Conservation (phyloP, 1,284 basidiomycete genomes). For the Moesziomyces sp. region DNA sequence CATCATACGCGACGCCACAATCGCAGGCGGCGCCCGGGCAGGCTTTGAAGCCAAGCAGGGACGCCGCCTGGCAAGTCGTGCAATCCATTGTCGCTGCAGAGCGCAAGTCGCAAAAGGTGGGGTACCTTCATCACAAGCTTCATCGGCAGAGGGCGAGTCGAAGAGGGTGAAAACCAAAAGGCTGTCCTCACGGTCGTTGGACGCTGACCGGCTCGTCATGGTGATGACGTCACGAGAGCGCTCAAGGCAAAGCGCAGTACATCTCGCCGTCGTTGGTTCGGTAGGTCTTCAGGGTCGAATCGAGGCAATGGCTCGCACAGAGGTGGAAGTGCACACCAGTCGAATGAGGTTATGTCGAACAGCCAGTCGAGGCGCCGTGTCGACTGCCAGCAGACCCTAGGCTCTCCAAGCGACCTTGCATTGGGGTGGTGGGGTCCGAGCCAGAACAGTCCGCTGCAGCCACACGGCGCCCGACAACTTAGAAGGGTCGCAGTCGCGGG, state of each 20-base stretch:
- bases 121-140: constrained; percentile 1
- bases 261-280: neutral
- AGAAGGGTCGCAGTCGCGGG: constrained; percentile 6
- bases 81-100: constrained; percentile 42
- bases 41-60: constrained; percentile 38
- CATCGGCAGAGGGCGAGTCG: neutral
- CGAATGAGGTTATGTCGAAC: constrained; percentile 11
- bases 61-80: constrained; percentile 11
- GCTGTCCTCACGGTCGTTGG: too few species aligned
- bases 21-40: constrained; percentile 4
- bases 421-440: constrained; percentile 39
- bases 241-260: constrained; percentile 6
- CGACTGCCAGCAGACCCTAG: constrained; percentile 24
- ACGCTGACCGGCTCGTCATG: too few species aligned
- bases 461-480: constrained; percentile 14
- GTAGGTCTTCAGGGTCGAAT: constrained; percentile 9
- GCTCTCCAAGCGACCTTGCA: constrained; percentile 53
- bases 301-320: constrained; percentile 7
- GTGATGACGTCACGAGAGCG: constrained; percentile 5
- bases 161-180: too few species aligned
- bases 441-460: constrained; percentile 40
- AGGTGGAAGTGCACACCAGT: constrained; percentile 22
- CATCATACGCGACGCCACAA: constrained; percentile 26
- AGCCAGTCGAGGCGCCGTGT: constrained; percentile 28
- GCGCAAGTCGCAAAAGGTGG: neutral